These are phyloP conservation scores for Leishmania major DNA, from an alignment of 208 protist genomes.

Conservation along the genomic window DNA sequence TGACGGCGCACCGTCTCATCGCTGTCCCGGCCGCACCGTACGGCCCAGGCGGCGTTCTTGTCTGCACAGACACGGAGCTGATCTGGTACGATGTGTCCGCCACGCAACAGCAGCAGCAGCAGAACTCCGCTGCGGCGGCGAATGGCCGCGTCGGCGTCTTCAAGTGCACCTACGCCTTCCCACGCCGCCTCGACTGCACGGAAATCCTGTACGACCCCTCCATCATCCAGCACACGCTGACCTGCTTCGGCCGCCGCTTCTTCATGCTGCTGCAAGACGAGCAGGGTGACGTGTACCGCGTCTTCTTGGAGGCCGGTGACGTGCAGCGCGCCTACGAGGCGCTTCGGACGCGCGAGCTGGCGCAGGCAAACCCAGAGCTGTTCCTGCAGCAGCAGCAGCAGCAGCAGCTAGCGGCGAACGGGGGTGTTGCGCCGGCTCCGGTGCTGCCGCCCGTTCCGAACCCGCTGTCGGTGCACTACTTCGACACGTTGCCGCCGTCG, in stretches of 20 bases:
- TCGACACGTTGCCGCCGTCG: constrained; percentile 96
- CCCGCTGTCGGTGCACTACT: constrained; percentile 93
- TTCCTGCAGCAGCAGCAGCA: constrained; percentile 16
- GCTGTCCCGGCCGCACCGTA: constrained; percentile 85
- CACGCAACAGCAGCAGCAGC: constrained; percentile 24
- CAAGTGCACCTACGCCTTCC: constrained; percentile 76
- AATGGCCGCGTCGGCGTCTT: constrained; percentile 49
- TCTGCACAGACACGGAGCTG: constrained; percentile 95
- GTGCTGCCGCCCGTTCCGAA: constrained; percentile 46
- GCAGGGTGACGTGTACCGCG: constrained; percentile 97
- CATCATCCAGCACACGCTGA: constrained; percentile 83
- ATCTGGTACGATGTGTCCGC: constrained; percentile 91
- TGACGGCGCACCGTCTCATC: constrained; percentile 90
- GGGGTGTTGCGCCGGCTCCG: constrained; percentile 2
- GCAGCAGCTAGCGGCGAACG: constrained; percentile 8
- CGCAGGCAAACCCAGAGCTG: constrained; percentile 32
- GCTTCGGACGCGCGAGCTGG: constrained; percentile 41
- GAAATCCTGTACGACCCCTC: constrained; percentile 85
- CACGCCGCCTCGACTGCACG: constrained; percentile 81
- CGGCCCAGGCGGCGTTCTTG: constrained; percentile 97
- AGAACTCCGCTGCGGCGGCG: constrained; percentile 3
- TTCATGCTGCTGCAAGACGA: constrained; percentile 98
- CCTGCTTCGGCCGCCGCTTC: constrained; percentile 87
- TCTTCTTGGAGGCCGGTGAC: constrained; percentile 75
- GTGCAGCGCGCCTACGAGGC: constrained; percentile 85